A percentile compares a stretch with the other conserved stretches of the same genome.
Conservation (phyloP, 768 basidiomycete genomes). For the Gyrodon lividus region DNA sequence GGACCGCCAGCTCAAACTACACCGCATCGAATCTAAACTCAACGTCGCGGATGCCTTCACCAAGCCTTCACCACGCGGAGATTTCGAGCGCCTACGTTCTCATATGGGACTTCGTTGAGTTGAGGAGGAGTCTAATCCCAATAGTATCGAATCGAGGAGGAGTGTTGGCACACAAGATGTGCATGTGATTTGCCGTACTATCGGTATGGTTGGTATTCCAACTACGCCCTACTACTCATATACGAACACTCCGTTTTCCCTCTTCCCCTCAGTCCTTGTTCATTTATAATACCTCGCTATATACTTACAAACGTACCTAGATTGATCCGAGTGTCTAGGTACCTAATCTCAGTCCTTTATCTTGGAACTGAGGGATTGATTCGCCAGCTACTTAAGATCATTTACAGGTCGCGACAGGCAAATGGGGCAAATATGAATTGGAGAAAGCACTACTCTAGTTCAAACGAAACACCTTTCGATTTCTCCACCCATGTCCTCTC, state of each 20-base stretch:
- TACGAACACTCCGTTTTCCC: neutral
- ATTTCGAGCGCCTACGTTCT: constrained; percentile 15
- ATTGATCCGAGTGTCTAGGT: neutral
- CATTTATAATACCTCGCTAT: neutral
- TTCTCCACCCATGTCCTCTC: too few species aligned
- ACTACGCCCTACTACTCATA: too few species aligned
- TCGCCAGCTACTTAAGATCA: too few species aligned
- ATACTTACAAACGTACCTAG: neutral
- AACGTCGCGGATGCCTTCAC: constrained; percentile 43
- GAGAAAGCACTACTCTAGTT: too few species aligned
- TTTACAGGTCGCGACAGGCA: too few species aligned
- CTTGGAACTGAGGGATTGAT: neutral
- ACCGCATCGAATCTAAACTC: constrained; percentile 30
- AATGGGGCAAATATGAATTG: too few species aligned
- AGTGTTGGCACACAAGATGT: neutral
- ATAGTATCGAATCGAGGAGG: too few species aligned
- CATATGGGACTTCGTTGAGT: constrained; percentile 14
- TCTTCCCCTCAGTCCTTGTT: neutral
- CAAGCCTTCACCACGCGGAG: constrained; percentile 30
- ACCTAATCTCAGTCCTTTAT: neutral
- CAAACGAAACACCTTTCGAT: too few species aligned
- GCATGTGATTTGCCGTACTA: neutral
- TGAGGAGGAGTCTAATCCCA: constrained; percentile 1
- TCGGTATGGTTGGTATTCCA: too few species aligned
- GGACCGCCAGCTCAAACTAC: constrained; percentile 22